Evolutionary conservation across 768 basidiomycete genomes (phyloP), one percentile per base, ranked within the genome.

Genomic region (Suillus weaverae): DNA sequence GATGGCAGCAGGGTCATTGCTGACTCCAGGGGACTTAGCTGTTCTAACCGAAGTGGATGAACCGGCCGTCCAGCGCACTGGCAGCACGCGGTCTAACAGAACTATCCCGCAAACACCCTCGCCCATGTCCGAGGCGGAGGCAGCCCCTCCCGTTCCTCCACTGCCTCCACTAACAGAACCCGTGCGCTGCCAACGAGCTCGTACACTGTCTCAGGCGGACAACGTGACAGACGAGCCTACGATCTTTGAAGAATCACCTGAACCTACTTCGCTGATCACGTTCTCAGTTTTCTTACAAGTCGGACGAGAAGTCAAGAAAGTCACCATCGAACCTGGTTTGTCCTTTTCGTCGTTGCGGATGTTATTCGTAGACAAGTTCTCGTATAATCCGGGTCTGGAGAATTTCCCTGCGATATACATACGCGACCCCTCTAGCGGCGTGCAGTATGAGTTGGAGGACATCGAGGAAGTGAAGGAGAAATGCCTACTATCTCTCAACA

Each of bases 331-430:
- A 63, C 82, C 85, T 10, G 86, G 83, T 7, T 78, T 90, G 59
- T 88, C 91, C 1, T 87, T 95, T 70, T 79, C 91, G 11, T 87
- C 86, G 3, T 74, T 99, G 62, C 83, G 95, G 50, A 85, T 97
- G 69, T 78, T 98, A 16, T 99, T 99, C 71, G 92, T 97, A 68
- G 96, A 97, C 79, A 91, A 87, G 73, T 99, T 99, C 72, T 89
- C 91, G 38, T 98, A 97, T 74, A 94, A 90, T 72, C 94, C 97
- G 0, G 95, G 95, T 0, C 83, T 90, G 76, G 94, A 94, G 64
- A 92, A 95, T 72, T 97, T 97, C 70, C 95, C 96, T 32, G 92
- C 92, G 14, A 97, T 99, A 54, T 99, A 99, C 73, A 90, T 99
- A 61, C 89, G 93, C 11, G 97, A 99, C 79, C 91, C 91, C 4